Evolutionary conservation across 2,329 filamentous ascomycete species (phyloP), one percentile per base, ranked within the genome.

Genomic region (Xylaria sp.): DNA sequence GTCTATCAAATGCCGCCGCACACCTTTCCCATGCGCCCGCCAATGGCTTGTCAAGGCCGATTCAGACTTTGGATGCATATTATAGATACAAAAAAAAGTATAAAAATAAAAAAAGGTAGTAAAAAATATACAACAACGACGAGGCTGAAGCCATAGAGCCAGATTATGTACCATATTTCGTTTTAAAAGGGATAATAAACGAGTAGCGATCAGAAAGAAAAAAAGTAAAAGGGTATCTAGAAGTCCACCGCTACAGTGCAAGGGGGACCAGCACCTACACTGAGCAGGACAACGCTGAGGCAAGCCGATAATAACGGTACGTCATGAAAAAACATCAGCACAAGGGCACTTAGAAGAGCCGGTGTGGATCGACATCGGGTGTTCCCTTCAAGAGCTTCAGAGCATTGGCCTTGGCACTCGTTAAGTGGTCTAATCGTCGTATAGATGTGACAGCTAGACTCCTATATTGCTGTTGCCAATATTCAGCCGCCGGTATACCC

Each of bases 401-500:
- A 18, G 68, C 68, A 37, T 70, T 66, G 13, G 63, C 65, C 40
- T 70, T 72, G 3, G 70, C 70, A 18, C 40, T 53, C 21, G 65
- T 72, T n/a, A 72, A 53, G 53, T 55, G 58, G 35, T 72, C 63
- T 10, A 72, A 58, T 29, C 70, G 65, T 25, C 68, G 62, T 12
- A 72, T 72, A 18, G 70, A 72, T 3, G 70, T 70, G 25, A 69
- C 65, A 18, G 72, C 71, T 2, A 77, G 71, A 25, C 72, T 74
- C 1, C 63, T 44, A 27, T 78, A 78, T 50, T 72, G 70, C 48
- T 66, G 68, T 29, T 73, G 72, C 76, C 76, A 78, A 60, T 74
- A 78, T 55, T 75, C 75, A 8, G 72, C 73, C 12, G 75, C 75
- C 4, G 75, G 72, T 48, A 79, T 81, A 2, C 80, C 80, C 5